Evolutionary conservation across 2,329 filamentous ascomycete genomes (phyloP).

Genomic region (Phaeosphaeriaceae sp.): DNA sequence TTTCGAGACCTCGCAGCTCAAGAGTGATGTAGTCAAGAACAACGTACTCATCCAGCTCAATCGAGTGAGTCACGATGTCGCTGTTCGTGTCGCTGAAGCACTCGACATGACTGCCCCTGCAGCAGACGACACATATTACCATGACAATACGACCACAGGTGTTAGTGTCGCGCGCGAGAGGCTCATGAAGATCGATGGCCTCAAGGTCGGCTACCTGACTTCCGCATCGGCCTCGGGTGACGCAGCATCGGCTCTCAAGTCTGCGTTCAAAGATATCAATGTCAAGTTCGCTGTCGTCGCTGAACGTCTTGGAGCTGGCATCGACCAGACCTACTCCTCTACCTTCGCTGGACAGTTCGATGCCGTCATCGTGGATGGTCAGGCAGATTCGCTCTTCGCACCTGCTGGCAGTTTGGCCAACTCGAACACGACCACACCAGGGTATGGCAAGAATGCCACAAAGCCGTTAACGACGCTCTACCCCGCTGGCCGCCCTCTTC

Average conservation of each 20-base stretch:
- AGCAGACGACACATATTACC: conserved; percentile 70
- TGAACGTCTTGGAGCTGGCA: conserved; percentile 61
- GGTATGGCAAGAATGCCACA: conserved; percentile 31
- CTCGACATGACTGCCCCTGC: conserved; percentile 66
- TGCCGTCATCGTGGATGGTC: conserved; percentile 66
- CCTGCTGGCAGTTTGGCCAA: conserved; percentile 29
- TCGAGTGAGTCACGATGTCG: conserved; percentile 70
- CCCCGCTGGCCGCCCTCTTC: conserved; percentile 67
- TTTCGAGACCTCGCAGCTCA: conserved; percentile 70
- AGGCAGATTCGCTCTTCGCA: conserved; percentile 63
- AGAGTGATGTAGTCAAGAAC: conserved; percentile 64
- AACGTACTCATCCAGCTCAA: conserved; percentile 75
- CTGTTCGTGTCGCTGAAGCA: conserved; percentile 67
- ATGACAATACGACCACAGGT: conserved; percentile 69
- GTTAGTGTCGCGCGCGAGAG: conserved; percentile 66
- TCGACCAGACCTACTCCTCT: conserved; percentile 70
- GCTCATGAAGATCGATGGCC: conserved; percentile 66
- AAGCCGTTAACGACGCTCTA: conserved; percentile 60
- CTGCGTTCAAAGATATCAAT: conserved; percentile 57
- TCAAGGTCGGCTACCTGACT: conserved; percentile 70
- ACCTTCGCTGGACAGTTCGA: conserved; percentile 70
- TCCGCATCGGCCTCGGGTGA: conserved; percentile 52
- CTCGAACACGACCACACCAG: conserved; percentile 28
- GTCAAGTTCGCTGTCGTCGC: conserved; percentile 67
- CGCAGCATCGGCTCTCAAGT: conserved; percentile 62